A percentile compares a stretch with the other conserved stretches of the same genome.
Conservation (phyloP, 148 eudicot genomes). For the Arbutus unedo region DNA sequence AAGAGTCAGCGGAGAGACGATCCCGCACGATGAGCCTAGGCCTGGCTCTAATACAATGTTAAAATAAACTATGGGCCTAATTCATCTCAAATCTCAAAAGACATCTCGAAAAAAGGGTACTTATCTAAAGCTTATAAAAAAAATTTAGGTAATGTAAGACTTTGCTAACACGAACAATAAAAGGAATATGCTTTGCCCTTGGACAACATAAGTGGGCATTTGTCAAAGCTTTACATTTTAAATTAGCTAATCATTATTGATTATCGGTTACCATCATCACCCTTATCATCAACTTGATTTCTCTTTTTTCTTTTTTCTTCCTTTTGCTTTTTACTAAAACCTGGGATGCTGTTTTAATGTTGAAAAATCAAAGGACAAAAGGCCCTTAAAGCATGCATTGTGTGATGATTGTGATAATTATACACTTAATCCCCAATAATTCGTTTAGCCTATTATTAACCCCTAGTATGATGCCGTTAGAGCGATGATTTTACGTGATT, state of each 20-base stretch:
- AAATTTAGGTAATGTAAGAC: too few relatives aligned
- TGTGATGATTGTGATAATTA: neutral
- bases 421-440: neutral
- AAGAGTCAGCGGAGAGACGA: too few relatives aligned
- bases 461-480: neutral
- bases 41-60: too few relatives aligned
- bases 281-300: neutral
- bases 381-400: conserved; percentile 2
- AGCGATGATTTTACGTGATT: neutral
- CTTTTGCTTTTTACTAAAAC: neutral
- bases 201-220: conserved; percentile 12
- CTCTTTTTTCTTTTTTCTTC: neutral
- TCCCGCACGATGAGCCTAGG: too few relatives aligned
- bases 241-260: neutral
- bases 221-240: neutral
- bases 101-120: too few relatives aligned
- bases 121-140: too few relatives aligned
- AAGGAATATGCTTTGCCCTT: neutral
- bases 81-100: too few relatives aligned
- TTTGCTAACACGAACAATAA: neutral
- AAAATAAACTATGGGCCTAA: too few relatives aligned
- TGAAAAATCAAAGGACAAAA: neutral
- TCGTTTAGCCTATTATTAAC: neutral
- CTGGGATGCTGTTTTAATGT: conserved; percentile 11
- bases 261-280: neutral